Base-by-base conservation (phyloP, 2,329 filamentous ascomycete genomes). In the Penicillium sclerotigenum region DNA sequence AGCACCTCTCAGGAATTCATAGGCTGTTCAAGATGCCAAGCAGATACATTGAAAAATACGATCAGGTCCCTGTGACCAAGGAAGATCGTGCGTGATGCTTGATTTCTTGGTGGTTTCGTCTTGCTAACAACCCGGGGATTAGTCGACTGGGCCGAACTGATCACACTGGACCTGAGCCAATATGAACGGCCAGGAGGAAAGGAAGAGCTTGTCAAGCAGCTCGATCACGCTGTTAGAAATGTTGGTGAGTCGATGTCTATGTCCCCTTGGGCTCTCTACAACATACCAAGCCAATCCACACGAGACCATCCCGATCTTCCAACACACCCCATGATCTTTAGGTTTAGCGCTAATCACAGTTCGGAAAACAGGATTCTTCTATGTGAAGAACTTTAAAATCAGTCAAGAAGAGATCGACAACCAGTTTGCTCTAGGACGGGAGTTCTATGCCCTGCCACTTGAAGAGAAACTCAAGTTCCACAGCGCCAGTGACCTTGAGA, bases 381-480 rank as follows among this genome's bases (percentile, higher is more conserved):
- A 86, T 58, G 80, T 87, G 20, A 81, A 80, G 56, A 85, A 86
- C 70, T 86, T 83, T 58, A 83, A 83, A 31, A 75, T 87, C n/a
- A 73, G 71, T 0, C 82, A 86, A 66, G 82, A 85, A 45, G 75
- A 84, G 65, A 78, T 87, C 1, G 80, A 87, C 60, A 74, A 76
- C 6, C 84, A 87, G 59, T 87, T 86, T 59, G 82, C 83, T 13
- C 77, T 87, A 2, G 84, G 80, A 1, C 82, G 83, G 55, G 75
- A 81, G 34, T 79, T 87, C 59, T 86, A 86, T 63, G 67, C 79
- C 5, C 73, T 87, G 0, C 76, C 83, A 0, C 73, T 77, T 0
- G 79, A 83, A 10, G 83, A 87, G 64, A 87, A 86, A 63, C 75
- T 82, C 49, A 82, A 82, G 60, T 84, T 81, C 59, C 78, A 79